phyloP scores from a whole-genome alignment of 352 stramenopile species.

The Phytophthora rubi region DNA sequence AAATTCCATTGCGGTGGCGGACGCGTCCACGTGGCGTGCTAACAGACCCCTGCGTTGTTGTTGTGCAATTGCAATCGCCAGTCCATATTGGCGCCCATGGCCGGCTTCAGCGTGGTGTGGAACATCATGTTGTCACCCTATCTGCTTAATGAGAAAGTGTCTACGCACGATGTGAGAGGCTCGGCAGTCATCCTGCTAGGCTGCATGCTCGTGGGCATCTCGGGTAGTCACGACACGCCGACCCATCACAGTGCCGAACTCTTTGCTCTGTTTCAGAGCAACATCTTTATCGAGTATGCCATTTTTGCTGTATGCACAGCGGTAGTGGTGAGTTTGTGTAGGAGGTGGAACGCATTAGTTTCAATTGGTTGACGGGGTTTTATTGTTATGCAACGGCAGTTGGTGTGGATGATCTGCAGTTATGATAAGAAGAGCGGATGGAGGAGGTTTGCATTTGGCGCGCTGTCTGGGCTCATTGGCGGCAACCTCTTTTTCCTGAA shows the following conservation, averaged over 20 bases:
- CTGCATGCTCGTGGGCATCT: constrained; percentile 79
- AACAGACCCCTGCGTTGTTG: constrained; percentile 21
- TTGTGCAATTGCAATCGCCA: constrained; percentile 37
- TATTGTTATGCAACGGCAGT: constrained; percentile 36
- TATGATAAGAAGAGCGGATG: constrained; percentile 69
- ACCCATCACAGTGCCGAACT: constrained; percentile 80
- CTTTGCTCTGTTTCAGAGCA: constrained; percentile 76
- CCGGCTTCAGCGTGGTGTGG: constrained; percentile 89
- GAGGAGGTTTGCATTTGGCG: constrained; percentile 83
- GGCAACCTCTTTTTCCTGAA: constrained; percentile 90
- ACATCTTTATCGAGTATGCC: constrained; percentile 77
- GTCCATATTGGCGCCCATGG: constrained; percentile 88
- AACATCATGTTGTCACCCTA: constrained; percentile 88
- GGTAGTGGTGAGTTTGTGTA: constrained; percentile 46
- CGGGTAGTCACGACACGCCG: constrained; percentile 80
- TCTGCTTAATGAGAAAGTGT: constrained; percentile 81
- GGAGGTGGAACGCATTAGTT: neutral
- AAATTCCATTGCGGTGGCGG: neutral
- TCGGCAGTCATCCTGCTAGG: constrained; percentile 79
- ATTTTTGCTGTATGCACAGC: constrained; percentile 48
- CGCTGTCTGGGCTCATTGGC: constrained; percentile 79
- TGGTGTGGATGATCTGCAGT: constrained; percentile 77
- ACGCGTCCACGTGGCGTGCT: constrained; percentile 22
- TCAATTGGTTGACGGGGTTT: constrained; percentile 7
- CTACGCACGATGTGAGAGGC: constrained; percentile 72